These are phyloP conservation scores for Sporormia fimetaria DNA, from an alignment of 495 filamentous ascomycete species.

Conservation along the genomic window DNA sequence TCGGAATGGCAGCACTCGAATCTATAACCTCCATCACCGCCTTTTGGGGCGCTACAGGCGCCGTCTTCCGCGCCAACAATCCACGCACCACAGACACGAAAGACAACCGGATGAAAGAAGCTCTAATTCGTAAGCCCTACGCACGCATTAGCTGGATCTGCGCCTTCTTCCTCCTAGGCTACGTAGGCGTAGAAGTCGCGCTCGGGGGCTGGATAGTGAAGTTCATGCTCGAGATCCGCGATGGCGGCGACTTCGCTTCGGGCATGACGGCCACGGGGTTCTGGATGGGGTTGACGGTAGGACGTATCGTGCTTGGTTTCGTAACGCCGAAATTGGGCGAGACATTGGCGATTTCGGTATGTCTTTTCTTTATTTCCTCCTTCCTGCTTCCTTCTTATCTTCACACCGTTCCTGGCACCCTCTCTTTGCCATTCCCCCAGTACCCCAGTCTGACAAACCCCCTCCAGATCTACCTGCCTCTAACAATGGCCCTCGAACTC, in stretches of 20 bases:
- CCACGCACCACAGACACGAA: slow-evolving; percentile 32
- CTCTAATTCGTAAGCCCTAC: slow-evolving; percentile 38
- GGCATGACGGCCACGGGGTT: slow-evolving; percentile 57
- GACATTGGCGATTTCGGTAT: slow-evolving; percentile 44
- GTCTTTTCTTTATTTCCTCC: slow-evolving; percentile 8
- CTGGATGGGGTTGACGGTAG: slow-evolving; percentile 55
- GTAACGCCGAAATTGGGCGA: slow-evolving; percentile 52
- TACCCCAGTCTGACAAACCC: background rate
- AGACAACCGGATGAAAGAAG: slow-evolving; percentile 44
- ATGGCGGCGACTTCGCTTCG: slow-evolving; percentile 43
- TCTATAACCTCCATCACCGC: slow-evolving; percentile 40
- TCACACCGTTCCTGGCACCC: background rate
- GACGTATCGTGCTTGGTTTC: slow-evolving; percentile 49
- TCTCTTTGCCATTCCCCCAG: background rate
- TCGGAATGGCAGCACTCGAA: slow-evolving; percentile 54
- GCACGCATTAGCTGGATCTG: slow-evolving; percentile 61
- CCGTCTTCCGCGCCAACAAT: slow-evolving; percentile 45
- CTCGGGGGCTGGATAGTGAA: slow-evolving; percentile 63
- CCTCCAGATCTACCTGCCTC: slow-evolving; percentile 34
- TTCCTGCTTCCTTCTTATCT: background rate
- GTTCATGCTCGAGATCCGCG: slow-evolving; percentile 51
- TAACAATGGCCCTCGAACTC: slow-evolving; percentile 34
- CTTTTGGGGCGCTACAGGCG: slow-evolving; percentile 60
- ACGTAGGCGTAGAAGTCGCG: slow-evolving; percentile 77
- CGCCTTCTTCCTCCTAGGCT: slow-evolving; percentile 63